Evolutionary conservation across 805 yeast species (phyloP), one percentile per base, ranked within the genome.

Genomic region (Metschnikowia colocasiae): DNA sequence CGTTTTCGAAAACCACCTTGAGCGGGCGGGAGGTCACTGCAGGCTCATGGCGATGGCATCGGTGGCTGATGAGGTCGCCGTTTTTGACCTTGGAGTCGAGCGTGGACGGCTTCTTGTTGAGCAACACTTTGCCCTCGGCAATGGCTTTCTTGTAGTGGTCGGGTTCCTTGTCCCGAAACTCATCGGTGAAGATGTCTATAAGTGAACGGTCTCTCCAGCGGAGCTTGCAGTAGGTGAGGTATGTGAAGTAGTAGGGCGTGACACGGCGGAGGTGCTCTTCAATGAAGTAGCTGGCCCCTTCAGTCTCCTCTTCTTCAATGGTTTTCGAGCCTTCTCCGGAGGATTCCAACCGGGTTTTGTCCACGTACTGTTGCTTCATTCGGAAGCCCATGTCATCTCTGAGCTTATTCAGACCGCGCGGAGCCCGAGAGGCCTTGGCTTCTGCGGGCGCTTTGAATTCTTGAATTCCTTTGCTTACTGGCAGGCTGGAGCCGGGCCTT

Each of bases 161-260:
- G 33, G 78, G 78, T 10, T 83, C 81, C 48, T 85, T 73, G 58
- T 91, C 94, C 49, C 99, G 71, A 60, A 95, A 94, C 64, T 94
- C 99, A 30, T 76, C 76, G 4, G 81, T 69, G 59, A 95, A 94
- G 2, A 94, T 81, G 47, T 94, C 97, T 4, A 89, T 53, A 29
- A 94, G 64, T 18, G 81, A 81, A n/a, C 88, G 71, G 56, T 85
- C 91, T 56, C 92, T 76, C 99, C 99, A 94, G 59, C 99, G 74
- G 60, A 77, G 68, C 64, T 94, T 94, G 65, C 97, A 91, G 60
- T 83, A 87, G 0, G 99, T 94, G 65, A 88, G 73, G 61, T 94
- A 92, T 0, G 96, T 90, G 71, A 80, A 92, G 59, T 75, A 86
- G 62, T 94, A 94, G 0, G 99, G 98, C 1, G 81, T 74, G 2